Evolutionary conservation across 2,329 filamentous ascomycete genomes (phyloP), one percentile per base, ranked within the genome.

Genomic region (Diatrype stigma): DNA sequence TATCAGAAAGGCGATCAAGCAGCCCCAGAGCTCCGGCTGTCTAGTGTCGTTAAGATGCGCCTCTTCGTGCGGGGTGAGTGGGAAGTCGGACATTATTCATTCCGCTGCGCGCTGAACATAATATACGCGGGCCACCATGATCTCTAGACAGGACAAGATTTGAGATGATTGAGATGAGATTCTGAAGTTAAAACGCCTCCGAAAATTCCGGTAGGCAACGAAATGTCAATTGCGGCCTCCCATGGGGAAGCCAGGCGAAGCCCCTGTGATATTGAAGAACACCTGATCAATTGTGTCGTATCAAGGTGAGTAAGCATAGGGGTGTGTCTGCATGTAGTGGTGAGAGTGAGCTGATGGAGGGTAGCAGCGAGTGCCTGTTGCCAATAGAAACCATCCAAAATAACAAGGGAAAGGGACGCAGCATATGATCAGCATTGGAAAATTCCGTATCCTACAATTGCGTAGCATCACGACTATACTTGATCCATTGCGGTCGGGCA

Each of bases 1-100:
- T 12, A 61, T 12, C 17, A 63, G 56, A 30, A 63, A 61, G 30
- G 52, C 44, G 35, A 56, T 49, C 14, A 63, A 40, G 45, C 52
- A 61, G 10, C 56, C 56, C 60, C 60, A 63, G 16, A 63, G 51
- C 6, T 52, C 55, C 11, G 55, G 55, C 30, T 60, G 57, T 38
- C 55, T 51, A 6, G 53, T 60, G 12, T 60, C 59, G 47, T 56
- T 45, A 21, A 54, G 23, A 44, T 50, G 51, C 6, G 45, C 48
- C 30, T 56, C 35, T 45, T 59, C 26, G 45, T 57, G 52, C 3
- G 46, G 40, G 4, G 22, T 52, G 6, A 56, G 56, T 14, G 11
- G 8, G 17, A 28, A 38, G 50, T 21, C 23, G 40, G 57, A 49
- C 53, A 57, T 57, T 40, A 38, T 54, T 49, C 21, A 45, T 34